These are phyloP conservation scores for Globisporangium acanthophoron DNA, from an alignment of 352 stramenopile genomes.

Conservation along the genomic window DNA sequence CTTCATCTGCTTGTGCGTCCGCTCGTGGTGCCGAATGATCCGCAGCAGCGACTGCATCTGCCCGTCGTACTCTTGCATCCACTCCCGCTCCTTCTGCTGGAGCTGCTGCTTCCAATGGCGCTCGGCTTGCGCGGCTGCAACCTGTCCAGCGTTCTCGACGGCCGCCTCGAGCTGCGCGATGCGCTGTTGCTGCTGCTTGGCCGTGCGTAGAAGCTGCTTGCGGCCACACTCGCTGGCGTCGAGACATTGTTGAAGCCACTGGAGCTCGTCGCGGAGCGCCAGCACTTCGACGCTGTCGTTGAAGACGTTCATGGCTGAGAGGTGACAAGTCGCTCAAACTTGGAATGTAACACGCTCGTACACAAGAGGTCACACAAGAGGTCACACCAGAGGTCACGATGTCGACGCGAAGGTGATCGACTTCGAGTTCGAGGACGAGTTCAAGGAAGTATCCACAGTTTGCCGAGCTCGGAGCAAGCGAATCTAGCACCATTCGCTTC, in stretches of 20 bases:
- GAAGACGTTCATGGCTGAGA: constrained; percentile 9
- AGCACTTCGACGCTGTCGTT: constrained; percentile 5
- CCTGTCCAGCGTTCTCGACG: constrained; percentile 2
- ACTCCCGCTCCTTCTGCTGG: constrained; percentile 23
- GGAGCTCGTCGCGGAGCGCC: constrained; percentile 30
- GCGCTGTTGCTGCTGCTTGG: constrained; percentile 12
- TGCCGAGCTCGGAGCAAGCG: too few relatives aligned
- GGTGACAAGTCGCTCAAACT: not conserved
- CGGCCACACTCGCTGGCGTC: constrained; percentile 16
- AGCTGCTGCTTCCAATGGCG: not conserved
- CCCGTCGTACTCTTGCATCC: constrained; percentile 35
- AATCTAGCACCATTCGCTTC: too few relatives aligned
- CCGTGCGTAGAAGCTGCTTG: constrained; percentile 10
- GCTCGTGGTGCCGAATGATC: constrained; percentile 44
- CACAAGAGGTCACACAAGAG: too few relatives aligned
- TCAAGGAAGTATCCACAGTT: too few relatives aligned
- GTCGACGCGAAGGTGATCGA: too few relatives aligned
- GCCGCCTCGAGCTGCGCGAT: constrained; percentile 18
- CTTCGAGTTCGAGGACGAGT: too few relatives aligned
- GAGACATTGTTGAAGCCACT: constrained; percentile 29
- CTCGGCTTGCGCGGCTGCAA: constrained; percentile 1
- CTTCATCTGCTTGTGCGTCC: constrained; percentile 11
- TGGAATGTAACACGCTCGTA: too few relatives aligned
- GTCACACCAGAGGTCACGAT: too few relatives aligned
- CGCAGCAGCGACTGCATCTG: constrained; percentile 40